Evolutionary conservation across 1,284 basidiomycete genomes (phyloP).

Genomic region (Heimioporus punctisporus): DNA sequence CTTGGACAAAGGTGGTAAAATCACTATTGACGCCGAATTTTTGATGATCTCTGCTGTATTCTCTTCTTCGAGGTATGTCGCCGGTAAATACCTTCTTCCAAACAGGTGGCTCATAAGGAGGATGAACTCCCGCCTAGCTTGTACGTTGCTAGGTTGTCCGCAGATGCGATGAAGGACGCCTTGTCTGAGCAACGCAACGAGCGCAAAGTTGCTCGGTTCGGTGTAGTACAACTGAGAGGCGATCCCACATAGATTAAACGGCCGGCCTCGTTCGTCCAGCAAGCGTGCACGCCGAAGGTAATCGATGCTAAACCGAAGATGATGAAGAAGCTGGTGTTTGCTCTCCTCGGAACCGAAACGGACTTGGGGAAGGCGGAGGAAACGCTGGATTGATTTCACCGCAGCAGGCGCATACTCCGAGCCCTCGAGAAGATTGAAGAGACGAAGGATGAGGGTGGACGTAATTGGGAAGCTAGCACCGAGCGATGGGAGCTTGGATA

Average conservation of each 20-base stretch:
- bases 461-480: constrained; percentile 68
- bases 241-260: constrained; percentile 59
- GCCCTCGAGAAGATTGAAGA: constrained; percentile 66
- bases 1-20: constrained; percentile 51
- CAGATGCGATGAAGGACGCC: constrained; percentile 64
- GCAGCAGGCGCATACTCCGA: constrained; percentile 54
- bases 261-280: constrained; percentile 52
- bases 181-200: constrained; percentile 55
- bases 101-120: constrained; percentile 62
- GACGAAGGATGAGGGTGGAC: constrained; percentile 60
- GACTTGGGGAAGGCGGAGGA: constrained; percentile 59
- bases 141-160: constrained; percentile 34
- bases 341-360: constrained; percentile 56
- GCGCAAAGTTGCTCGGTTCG: constrained; percentile 70
- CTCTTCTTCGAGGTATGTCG: constrained; percentile 39
- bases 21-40: constrained; percentile 56
- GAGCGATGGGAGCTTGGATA: constrained; percentile 65
- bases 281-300: constrained; percentile 61
- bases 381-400: constrained; percentile 48
- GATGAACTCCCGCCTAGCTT: constrained; percentile 53
- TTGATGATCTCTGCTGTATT: constrained; percentile 39
- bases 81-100: constrained; percentile 53
- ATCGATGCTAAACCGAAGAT: constrained; percentile 71
- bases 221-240: constrained; percentile 64
- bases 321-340: constrained; percentile 58